Evolutionary conservation across 2,329 filamentous ascomycete species (phyloP), one percentile per base, ranked within the genome.

Genomic region (Alternaria sp.): DNA sequence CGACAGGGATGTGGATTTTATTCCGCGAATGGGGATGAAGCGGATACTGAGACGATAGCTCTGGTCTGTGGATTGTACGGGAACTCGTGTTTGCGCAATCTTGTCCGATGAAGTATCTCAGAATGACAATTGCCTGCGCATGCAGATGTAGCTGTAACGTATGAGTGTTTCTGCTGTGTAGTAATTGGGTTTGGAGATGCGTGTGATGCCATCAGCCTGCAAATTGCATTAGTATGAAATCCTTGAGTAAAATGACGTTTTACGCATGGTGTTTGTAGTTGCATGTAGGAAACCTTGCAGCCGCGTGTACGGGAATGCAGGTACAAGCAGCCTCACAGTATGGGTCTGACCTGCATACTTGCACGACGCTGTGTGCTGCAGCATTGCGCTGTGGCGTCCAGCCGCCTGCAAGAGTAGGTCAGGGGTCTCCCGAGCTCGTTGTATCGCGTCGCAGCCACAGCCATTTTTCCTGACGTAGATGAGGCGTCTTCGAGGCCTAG

Each of bases 1-100:
- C 20, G 46, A 28, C 43, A 51, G 14, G 54, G 47, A 51, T 28
- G 15, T 28, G 10, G 18, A 25, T 37, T 26, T 46, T 65, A 60
- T 62, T 60, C 62, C 64, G 57, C 64, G 51, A 65, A 64, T 67
- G 26, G 37, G 45, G 20, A 45, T 28, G 45, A 49, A 51, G 54
- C 64, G 55, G 61, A 54, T 43, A 14, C 14, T 15, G 60, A 41
- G 5, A 23, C 18, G 18, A 28, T 18, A 51, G 49, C 30, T 28
- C 45, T 44, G 8, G 33, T 51, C 49, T 46, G 44, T 46, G 18
- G 21, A 15, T 18, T 25, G 20, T 41, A 41, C 37, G n/a, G n/a
- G 44, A 44, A 45, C 47, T 25, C 33, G 45, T 28, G 53, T 49
- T 41, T 41, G 37, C 37, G n/a, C n/a, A 18, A 41, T 18, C 9